These are phyloP conservation scores for Colletotrichum tamarilloi DNA, from an alignment of 2,329 filamentous ascomycete genomes.

Conservation along the genomic window DNA sequence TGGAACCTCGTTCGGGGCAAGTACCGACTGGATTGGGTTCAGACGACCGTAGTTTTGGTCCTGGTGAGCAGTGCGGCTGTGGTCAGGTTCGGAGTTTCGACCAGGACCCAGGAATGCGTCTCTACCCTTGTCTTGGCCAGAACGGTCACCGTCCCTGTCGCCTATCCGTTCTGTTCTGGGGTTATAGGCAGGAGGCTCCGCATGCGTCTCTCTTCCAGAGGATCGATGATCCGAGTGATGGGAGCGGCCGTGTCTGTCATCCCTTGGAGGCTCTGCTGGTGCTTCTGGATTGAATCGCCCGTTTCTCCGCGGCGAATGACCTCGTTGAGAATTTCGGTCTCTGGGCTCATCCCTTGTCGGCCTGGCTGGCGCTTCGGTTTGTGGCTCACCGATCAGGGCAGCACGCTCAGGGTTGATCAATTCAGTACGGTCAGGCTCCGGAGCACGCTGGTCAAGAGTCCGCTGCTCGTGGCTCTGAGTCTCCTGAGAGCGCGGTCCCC, in stretches of 20 bases:
- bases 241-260: constrained; percentile 59
- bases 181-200: constrained; percentile 41
- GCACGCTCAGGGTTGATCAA: constrained; percentile 61
- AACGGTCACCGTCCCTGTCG: constrained; percentile 54
- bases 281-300: constrained; percentile 47
- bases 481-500: constrained; percentile 38
- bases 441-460: constrained; percentile 40
- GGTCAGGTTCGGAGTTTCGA: constrained; percentile 60
- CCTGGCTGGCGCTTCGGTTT: constrained; percentile 49
- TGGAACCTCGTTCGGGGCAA: constrained; percentile 55
- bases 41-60: constrained; percentile 73
- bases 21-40: constrained; percentile 60
- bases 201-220: constrained; percentile 45
- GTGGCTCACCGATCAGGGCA: constrained; percentile 54
- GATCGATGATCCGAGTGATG: constrained; percentile 50
- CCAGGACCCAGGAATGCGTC: constrained; percentile 52
- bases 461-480: constrained; percentile 35
- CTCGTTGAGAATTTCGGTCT: constrained; percentile 45
- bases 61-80: constrained; percentile 62
- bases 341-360: constrained; percentile 53
- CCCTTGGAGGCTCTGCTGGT: constrained; percentile 52
- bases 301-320: constrained; percentile 62
- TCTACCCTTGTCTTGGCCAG: constrained; percentile 51
- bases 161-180: constrained; percentile 52
- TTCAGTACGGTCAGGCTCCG: constrained; percentile 45